Base-by-base conservation (phyloP, 1,139 yeast species). In the Sugiyamaella neomexicana region DNA sequence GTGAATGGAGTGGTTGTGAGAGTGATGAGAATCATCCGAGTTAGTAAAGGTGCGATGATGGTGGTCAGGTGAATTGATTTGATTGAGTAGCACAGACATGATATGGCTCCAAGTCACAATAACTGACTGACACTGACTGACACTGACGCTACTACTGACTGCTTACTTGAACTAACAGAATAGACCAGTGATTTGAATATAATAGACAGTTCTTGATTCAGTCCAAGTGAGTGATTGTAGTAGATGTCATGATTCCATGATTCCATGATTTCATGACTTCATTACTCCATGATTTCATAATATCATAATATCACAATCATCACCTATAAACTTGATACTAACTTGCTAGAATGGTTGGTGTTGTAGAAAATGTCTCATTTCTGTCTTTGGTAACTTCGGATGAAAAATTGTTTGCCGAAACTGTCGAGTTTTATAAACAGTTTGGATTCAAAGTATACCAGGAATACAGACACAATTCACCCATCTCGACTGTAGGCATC, bases 301-400 rank as follows among this genome's bases (percentile, higher is more conserved):
- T n/a, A n/a, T n/a, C n/a, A n/a, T n/a, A n/a, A n/a, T n/a, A n/a
- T n/a, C n/a, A n/a, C n/a, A n/a, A n/a, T n/a, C n/a, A n/a, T n/a
- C n/a, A n/a, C n/a, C n/a, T n/a, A n/a, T n/a, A n/a, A n/a, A n/a
- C n/a, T n/a, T n/a, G 34, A 7, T 9, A 29, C 34, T 29, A 29
- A 12, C 34, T 29, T n/a, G 8, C 38, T 3, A 17, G 12, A 38
- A 40, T 40, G 44, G 32, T 40, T n/a, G 32, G 32, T 40, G 16
- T 27, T 20, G 32, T 40, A 5, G 44, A 16, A 10, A 31, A 27
- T 25, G 60, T 70, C 38, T 69, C 77, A 25, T 80, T 80, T 62
- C 74, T 80, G 50, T 83, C 89, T 40, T 70, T 86, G 54, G 83
- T 83, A 31, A 83, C 90, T 15, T 70, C 74, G 51, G 80, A 78